Evolutionary conservation across 1,284 basidiomycete genomes (phyloP).

Genomic region (Ceratobasidium sp.): DNA sequence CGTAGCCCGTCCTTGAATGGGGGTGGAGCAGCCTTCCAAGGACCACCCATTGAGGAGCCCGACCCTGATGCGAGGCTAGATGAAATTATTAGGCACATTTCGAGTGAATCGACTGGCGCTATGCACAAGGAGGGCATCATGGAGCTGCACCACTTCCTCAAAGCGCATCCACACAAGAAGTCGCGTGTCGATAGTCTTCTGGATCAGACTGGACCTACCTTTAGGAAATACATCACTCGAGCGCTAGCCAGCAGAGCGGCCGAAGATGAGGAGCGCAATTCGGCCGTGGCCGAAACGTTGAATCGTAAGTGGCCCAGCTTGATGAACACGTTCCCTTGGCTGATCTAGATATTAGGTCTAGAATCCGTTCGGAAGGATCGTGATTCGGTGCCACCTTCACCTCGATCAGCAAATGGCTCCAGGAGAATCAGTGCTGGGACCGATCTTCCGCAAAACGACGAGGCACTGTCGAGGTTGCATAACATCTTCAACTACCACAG

Average conservation of each 20-base stretch:
- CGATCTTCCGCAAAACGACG: slow-evolving; percentile 59
- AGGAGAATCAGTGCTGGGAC: slow-evolving; percentile 46
- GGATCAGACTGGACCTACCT: slow-evolving; percentile 79
- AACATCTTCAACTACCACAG: slow-evolving; percentile 77
- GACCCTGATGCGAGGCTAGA: slow-evolving; percentile 80
- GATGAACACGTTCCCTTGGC: not conserved
- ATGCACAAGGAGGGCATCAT: slow-evolving; percentile 90
- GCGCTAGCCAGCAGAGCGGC: slow-evolving; percentile 82
- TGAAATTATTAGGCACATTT: slow-evolving; percentile 87
- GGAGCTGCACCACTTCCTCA: slow-evolving; percentile 93
- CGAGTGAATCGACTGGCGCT: slow-evolving; percentile 82
- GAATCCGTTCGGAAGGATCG: slow-evolving; percentile 61
- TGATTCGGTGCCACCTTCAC: slow-evolving; percentile 43
- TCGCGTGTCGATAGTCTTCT: slow-evolving; percentile 83
- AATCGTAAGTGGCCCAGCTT: slow-evolving; percentile 62
- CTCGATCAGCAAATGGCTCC: slow-evolving; percentile 46
- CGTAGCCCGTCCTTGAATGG: slow-evolving; percentile 37
- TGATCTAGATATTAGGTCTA: slow-evolving; percentile 58
- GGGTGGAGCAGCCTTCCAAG: slow-evolving; percentile 54
- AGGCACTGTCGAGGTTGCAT: slow-evolving; percentile 69
- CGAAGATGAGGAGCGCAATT: slow-evolving; percentile 75
- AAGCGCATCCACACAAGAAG: slow-evolving; percentile 88
- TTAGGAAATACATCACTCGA: slow-evolving; percentile 83
- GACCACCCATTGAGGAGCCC: slow-evolving; percentile 62
- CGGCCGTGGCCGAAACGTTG: slow-evolving; percentile 75